phyloP scores from a whole-genome alignment of 2,329 filamentous ascomycete species.

The Teratosphaeriaceae sp. region DNA sequence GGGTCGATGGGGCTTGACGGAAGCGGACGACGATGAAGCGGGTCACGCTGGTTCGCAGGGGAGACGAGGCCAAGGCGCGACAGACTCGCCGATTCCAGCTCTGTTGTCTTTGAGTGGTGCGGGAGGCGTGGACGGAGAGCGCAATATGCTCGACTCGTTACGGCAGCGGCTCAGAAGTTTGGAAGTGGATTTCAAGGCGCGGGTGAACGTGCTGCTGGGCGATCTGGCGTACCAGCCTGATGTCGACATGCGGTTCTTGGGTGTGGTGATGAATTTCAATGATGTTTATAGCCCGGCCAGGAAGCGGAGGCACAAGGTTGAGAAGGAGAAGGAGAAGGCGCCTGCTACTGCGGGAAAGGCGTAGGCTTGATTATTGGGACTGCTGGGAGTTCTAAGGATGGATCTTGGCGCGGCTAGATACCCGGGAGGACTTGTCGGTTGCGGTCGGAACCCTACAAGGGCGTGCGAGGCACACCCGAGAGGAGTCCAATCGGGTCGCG shows the following conservation, averaged over 20 bases:
- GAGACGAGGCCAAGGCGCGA: conserved; percentile 10
- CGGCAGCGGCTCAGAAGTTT: conserved; percentile 67
- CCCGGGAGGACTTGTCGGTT: no score
- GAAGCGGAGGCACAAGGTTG: conserved; percentile 41
- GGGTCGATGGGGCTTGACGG: conserved; percentile 57
- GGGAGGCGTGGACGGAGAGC: conserved; percentile 38
- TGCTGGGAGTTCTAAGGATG: no score
- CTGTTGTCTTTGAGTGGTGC: conserved; percentile 28
- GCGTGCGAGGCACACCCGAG: no score
- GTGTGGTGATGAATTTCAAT: conserved; percentile 98
- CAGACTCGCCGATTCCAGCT: conserved; percentile 37
- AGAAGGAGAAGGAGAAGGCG: conserved; percentile 6
- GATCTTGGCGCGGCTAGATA: no score
- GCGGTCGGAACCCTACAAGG: no score
- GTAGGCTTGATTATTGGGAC: no score
- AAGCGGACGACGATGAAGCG: conserved; percentile 46
- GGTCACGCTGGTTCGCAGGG: conserved; percentile 9
- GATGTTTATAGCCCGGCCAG: conserved; percentile 81
- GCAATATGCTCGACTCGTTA: conserved; percentile 67
- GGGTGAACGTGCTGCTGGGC: conserved; percentile 75
- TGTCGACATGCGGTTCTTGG: conserved; percentile 90
- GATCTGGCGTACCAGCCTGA: conserved; percentile 92
- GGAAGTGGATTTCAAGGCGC: conserved; percentile 66
- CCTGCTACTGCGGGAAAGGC: no score
- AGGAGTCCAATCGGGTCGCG: no score